phyloP scores from a whole-genome alignment of 345 rosid genomes.

The Mercurialis annua region DNA sequence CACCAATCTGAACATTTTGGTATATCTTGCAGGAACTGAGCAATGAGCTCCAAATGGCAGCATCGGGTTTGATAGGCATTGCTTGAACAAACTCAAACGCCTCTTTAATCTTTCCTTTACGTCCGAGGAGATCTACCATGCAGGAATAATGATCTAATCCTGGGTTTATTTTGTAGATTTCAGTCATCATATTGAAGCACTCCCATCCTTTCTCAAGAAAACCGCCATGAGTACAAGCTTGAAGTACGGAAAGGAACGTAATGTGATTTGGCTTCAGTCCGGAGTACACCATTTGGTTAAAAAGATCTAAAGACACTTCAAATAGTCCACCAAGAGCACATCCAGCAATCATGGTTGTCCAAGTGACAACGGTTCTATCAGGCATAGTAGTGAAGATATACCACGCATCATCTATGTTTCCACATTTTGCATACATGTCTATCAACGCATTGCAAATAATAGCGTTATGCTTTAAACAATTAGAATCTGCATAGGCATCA shows the following conservation, averaged over 20 bases:
- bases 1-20: slow-evolving; percentile 10
- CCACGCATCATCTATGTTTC: slow-evolving; percentile 49
- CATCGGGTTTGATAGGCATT: slow-evolving; percentile 57
- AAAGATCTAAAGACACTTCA: slow-evolving; percentile 46
- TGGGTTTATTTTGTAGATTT: slow-evolving; percentile 39
- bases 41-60: slow-evolving; percentile 55
- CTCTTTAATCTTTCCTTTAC: slow-evolving; percentile 49
- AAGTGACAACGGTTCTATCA: slow-evolving; percentile 55
- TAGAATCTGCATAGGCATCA: slow-evolving; percentile 37
- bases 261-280: slow-evolving; percentile 48
- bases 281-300: slow-evolving; percentile 39
- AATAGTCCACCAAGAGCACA: slow-evolving; percentile 59
- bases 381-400: slow-evolving; percentile 39
- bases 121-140: slow-evolving; percentile 65
- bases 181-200: slow-evolving; percentile 43
- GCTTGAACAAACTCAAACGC: slow-evolving; percentile 43
- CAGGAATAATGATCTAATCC: slow-evolving; percentile 63
- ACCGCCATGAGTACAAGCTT: slow-evolving; percentile 62
- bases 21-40: slow-evolving; percentile 35
- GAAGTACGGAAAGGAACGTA: slow-evolving; percentile 60
- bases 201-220: slow-evolving; percentile 59
- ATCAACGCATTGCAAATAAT: slow-evolving; percentile 53
- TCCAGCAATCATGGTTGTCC: slow-evolving; percentile 64
- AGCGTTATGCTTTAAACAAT: slow-evolving; percentile 39
- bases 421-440: slow-evolving; percentile 71